Evolutionary conservation across 2,329 filamentous ascomycete genomes (phyloP), one percentile per base, ranked within the genome.

Genomic region (Colletotrichum aenigma): DNA sequence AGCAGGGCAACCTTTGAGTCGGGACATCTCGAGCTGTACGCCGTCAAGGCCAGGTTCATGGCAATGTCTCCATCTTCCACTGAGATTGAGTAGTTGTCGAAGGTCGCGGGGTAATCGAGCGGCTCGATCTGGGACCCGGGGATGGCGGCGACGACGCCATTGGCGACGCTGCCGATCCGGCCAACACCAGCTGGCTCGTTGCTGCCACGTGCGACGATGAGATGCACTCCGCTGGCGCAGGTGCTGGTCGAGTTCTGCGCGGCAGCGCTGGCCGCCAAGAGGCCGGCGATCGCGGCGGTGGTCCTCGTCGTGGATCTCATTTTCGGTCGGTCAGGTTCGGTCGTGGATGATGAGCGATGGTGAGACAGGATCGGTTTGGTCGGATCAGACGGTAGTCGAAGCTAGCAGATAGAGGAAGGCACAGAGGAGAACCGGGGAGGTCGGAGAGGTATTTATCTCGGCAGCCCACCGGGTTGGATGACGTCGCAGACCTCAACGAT

Each of bases 201-300:
- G 21, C 84, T 86, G 60, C 85, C 86, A 55, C 86, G 83, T 16
- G 85, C 83, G 67, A 84, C 84, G 71, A 87, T 78, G 68, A 87
- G 80, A 81, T 86, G 84, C 30, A 87, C 79, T 61, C 85, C 84
- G 52, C 81, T 77, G 55, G 81, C 80, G 80, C 85, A 87, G 66
- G 74, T 74, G 74, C 36, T 65, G 12, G 68, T 78, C 1, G 77
- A 75, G 58, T 76, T 79, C 58, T 80, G 76, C 30, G 78, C 78
- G 66, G 78, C 62, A 9, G 78, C 78, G 34, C 78, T 70, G 60
- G 79, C 80, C 68, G 79, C 79, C 56, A 82, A 34, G 15, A 82
- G 73, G 21, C 81, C 80, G 60, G 80, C 43, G 32, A 81, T 28
- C 21, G 65, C 43, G 43, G 73, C 61, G 52, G 60, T 67, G 30